Conservation (phyloP, 2,329 filamentous ascomycete species). For the Aureobasidium sp. region DNA sequence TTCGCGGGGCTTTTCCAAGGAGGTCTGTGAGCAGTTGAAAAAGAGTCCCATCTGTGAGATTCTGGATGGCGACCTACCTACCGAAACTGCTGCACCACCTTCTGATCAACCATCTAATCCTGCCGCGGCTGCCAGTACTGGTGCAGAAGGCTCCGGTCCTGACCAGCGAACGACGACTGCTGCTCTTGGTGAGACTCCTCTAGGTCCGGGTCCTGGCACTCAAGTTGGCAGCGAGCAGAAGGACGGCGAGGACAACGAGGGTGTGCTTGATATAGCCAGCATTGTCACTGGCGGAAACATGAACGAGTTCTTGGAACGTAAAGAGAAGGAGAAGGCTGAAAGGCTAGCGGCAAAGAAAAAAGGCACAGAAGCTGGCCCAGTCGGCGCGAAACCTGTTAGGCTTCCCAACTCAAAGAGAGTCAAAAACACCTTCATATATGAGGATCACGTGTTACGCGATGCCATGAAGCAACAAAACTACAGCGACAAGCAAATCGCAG, state of each 20-base stretch:
- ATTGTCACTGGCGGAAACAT: conserved; percentile 71
- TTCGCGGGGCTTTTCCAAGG: conserved; percentile 47
- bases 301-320: conserved; percentile 63
- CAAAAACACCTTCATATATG: conserved; percentile 63
- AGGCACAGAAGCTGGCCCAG: conserved; percentile 42
- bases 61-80: conserved; percentile 47
- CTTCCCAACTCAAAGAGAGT: conserved; percentile 65
- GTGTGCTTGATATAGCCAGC: conserved; percentile 73
- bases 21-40: conserved; percentile 60
- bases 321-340: conserved; percentile 65
- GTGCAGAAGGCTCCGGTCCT: conserved; percentile 38
- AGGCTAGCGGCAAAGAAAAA: conserved; percentile 52
- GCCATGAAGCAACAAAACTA: conserved; percentile 44
- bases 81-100: conserved; percentile 32
- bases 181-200: conserved; percentile 36
- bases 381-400: conserved; percentile 49
- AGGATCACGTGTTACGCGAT: conserved; percentile 52
- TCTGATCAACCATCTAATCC: conserved; percentile 36
- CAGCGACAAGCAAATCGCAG: conserved; percentile 37
- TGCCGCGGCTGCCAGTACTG: conserved; percentile 48
- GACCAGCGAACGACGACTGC: conserved; percentile 31
- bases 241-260: conserved; percentile 53
- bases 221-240: conserved; percentile 44
- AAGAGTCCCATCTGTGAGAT: conserved; percentile 55
- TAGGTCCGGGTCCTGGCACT: conserved; percentile 46